phyloP scores from a whole-genome alignment of 2,329 filamentous ascomycete species.

The Calonectria henricotiae region DNA sequence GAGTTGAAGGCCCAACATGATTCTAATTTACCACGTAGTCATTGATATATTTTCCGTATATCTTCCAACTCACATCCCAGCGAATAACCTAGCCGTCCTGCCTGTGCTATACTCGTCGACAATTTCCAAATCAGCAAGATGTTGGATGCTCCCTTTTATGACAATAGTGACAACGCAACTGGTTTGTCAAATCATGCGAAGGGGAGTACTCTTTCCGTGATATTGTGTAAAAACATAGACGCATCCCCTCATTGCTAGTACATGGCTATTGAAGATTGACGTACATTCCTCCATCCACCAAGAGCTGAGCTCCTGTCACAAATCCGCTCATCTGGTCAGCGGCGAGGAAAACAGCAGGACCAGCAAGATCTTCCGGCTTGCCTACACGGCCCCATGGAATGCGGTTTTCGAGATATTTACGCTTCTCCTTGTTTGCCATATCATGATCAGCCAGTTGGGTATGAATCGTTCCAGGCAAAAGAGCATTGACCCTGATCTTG shows the following conservation, averaged over 20 bases:
- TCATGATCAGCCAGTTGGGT: constrained; percentile 87
- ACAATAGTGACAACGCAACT: background rate
- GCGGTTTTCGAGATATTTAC: constrained; percentile 81
- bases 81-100: constrained; percentile 8
- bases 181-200: too few relatives aligned
- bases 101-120: background rate
- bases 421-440: constrained; percentile 78
- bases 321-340: constrained; percentile 77
- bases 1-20: too few relatives aligned
- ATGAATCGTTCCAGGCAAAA: constrained; percentile 83
- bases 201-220: too few relatives aligned
- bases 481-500: constrained; percentile 82
- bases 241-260: too few relatives aligned
- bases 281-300: constrained; percentile 83
- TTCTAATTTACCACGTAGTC: too few relatives aligned
- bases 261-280: constrained; percentile 77
- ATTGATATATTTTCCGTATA: background rate
- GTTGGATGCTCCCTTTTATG: constrained; percentile 10
- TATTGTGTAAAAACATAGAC: too few relatives aligned
- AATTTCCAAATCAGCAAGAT: background rate
- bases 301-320: constrained; percentile 78
- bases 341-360: constrained; percentile 81
- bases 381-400: constrained; percentile 81
- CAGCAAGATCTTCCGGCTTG: constrained; percentile 75
- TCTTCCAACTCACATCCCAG: constrained; percentile 13